Base-by-base conservation (phyloP, 352 stramenopile species). In the Pilasporangium apinafurcum region DNA sequence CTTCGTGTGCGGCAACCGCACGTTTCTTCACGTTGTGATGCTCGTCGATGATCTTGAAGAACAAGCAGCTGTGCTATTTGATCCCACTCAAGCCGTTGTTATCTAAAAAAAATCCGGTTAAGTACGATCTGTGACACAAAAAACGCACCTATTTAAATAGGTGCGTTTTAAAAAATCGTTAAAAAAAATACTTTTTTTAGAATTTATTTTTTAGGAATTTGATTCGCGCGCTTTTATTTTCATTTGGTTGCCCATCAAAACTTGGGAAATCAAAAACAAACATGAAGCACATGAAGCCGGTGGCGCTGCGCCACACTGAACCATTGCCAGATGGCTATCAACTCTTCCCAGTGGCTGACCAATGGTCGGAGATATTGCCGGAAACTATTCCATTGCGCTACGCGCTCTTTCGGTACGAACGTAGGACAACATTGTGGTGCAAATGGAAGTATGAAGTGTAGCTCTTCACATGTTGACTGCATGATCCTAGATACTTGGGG, bases 231-330 rank as follows among this genome's bases (percentile, higher is more conserved):
- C n/a, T n/a, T n/a, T n/a, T n/a, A n/a, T n/a, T n/a, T n/a, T n/a
- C n/a, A n/a, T n/a, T n/a, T n/a, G n/a, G n/a, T n/a, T n/a, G n/a
- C n/a, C n/a, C n/a, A n/a, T n/a, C n/a, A n/a, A n/a, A n/a, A n/a
- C n/a, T n/a, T n/a, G n/a, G n/a, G n/a, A 6, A 39, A 14, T 5
- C 5, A 6, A 16, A n/a, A 10, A 6, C 10, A 26, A 10, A 16
- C 20, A 78, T 90, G 59, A 90, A 90, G 65, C 62, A 68, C 42
- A 69, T 90, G 57, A 84, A 86, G 48, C 74, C 71, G 30, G 65
- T 86, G 47, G 39, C 59, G 30, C 65, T 90, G 44, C 55, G 54
- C 40, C 58, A 61, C 26, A 53, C 67, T 27, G 45, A 55, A 39
- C 37, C 68, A 48, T 42, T 73, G 3, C 32, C 59, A 5, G 74